Conservation (phyloP, 495 filamentous ascomycete genomes). For the Talaromyces ruber region DNA sequence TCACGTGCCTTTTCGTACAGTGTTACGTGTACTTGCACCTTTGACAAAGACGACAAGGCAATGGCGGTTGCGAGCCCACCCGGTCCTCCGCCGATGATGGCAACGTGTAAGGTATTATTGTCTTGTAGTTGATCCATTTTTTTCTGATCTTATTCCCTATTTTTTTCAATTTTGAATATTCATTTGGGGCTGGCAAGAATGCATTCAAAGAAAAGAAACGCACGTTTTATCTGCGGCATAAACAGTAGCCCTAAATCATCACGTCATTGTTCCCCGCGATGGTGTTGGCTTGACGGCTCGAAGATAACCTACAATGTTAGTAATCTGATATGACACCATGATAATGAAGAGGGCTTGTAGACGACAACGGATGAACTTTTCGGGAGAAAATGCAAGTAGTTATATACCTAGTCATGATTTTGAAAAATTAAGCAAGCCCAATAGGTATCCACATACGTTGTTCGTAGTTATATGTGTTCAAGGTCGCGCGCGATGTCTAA, state of each 20-base stretch:
- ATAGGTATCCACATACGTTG: too few relatives aligned
- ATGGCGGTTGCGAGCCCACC: slow-evolving; percentile 42
- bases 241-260: not conserved
- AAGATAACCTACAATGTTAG: not conserved
- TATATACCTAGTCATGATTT: too few relatives aligned
- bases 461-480: too few relatives aligned
- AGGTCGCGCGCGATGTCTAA: too few relatives aligned
- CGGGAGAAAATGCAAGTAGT: too few relatives aligned
- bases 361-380: too few relatives aligned
- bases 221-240: too few relatives aligned
- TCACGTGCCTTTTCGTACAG: slow-evolving; percentile 42
- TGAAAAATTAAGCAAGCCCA: too few relatives aligned
- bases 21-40: slow-evolving; percentile 23
- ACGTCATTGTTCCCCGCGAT: not conserved
- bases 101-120: slow-evolving; percentile 10
- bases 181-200: too few relatives aligned
- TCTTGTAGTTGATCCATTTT: not conserved
- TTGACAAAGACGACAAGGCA: slow-evolving; percentile 34
- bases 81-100: slow-evolving; percentile 38
- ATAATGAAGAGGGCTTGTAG: too few relatives aligned
- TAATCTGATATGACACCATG: not conserved
- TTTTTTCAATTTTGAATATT: not conserved
- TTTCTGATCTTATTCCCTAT: not conserved
- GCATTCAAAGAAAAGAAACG: too few relatives aligned
- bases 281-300: not conserved